phyloP scores from a whole-genome alignment of 2,329 filamentous ascomycete species.

The Aspergillus brunneoviolaceus region DNA sequence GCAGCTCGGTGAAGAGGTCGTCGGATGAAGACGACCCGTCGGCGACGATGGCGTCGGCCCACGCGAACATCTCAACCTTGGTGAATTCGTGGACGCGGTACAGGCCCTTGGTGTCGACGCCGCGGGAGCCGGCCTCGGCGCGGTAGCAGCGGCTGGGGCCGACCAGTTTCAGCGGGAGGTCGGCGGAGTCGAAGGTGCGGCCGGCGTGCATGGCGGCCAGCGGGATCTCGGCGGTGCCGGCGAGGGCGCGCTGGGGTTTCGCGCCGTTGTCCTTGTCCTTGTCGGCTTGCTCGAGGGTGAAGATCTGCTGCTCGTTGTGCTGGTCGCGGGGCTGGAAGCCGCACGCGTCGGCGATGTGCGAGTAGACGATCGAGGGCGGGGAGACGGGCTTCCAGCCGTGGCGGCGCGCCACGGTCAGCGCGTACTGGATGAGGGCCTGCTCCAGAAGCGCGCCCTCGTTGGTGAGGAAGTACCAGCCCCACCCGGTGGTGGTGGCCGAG shows the following conservation, averaged over 20 bases:
- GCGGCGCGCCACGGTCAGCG: conserved; percentile 68
- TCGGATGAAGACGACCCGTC: conserved; percentile 28
- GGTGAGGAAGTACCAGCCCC: conserved; percentile 97
- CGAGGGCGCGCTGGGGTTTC: conserved; percentile 71
- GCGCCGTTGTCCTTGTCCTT: conserved; percentile 50
- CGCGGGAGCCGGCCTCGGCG: conserved; percentile 87
- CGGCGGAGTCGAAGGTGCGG: conserved; percentile 60
- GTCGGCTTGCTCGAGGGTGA: conserved; percentile 67
- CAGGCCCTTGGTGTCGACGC: conserved; percentile 86
- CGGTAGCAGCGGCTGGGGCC: conserved; percentile 91
- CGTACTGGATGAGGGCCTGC: conserved; percentile 86
- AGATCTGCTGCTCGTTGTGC: conserved; percentile 89
- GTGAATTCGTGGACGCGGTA: conserved; percentile 99
- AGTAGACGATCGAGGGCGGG: conserved; percentile 88
- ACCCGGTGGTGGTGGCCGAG: conserved; percentile 79
- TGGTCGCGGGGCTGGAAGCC: conserved; percentile 93
- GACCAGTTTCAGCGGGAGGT: conserved; percentile 75
- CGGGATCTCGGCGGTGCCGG: conserved; percentile 92
- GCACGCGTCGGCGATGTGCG: conserved; percentile 84
- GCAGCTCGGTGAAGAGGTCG: conserved; percentile 75
- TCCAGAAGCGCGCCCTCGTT: conserved; percentile 92
- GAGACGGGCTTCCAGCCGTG: conserved; percentile 78
- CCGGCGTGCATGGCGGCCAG: conserved; percentile 87
- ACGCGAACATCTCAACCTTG: conserved; percentile 96
- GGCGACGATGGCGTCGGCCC: conserved; percentile 64